Evolutionary conservation across 2,329 filamentous ascomycete genomes (phyloP), one percentile per base, ranked within the genome.

Genomic region (Fusarium albidum): DNA sequence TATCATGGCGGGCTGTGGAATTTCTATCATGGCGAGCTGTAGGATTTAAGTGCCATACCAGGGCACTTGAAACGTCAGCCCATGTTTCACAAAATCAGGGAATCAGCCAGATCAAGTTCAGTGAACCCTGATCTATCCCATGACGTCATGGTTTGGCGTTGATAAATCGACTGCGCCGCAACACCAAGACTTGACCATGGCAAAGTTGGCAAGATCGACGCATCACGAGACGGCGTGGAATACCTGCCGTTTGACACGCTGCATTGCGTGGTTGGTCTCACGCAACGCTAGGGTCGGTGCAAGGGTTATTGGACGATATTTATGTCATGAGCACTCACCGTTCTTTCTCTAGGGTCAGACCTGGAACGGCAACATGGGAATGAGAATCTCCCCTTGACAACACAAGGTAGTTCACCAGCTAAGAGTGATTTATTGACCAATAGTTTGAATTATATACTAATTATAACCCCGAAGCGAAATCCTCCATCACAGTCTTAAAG

Each of bases 41-140:
- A 46, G 47, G 58, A 44, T 18, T 44, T 3, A 11, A 9, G 7
- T 31, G 0, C 0, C 18, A 25, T 8, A n/a, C n/a, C n/a, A n/a
- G n/a, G 28, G 29, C 58, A 58, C 18, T 61, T 38, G 55, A 55
- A 58, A 49, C 41, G 14, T 50, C 15, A 12, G 3, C 21, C n/a
- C 17, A 5, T 7, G 57, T 60, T 60, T 60, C 44, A 61, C 26
- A 61, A 50, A 35, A 11, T 29, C 53, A 27, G 31, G 57, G 53
- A 38, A 29, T 15, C 32, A 33, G 14, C 38, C 15, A 61, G 27
- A 33, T 33, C 38, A 21, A 33, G 15, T 28, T 25, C 8, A 14
- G 41, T 13, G 21, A 7, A 21, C 4, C 21, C 21, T 21, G 21
- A 21, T 7, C 21, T 21, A 21, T 21, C 5, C 27, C 7, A 49